A percentile compares a stretch with the other conserved stretches of the same genome.
Conservation (phyloP, 2,329 filamentous ascomycete species). For the Zalaria sp. region DNA sequence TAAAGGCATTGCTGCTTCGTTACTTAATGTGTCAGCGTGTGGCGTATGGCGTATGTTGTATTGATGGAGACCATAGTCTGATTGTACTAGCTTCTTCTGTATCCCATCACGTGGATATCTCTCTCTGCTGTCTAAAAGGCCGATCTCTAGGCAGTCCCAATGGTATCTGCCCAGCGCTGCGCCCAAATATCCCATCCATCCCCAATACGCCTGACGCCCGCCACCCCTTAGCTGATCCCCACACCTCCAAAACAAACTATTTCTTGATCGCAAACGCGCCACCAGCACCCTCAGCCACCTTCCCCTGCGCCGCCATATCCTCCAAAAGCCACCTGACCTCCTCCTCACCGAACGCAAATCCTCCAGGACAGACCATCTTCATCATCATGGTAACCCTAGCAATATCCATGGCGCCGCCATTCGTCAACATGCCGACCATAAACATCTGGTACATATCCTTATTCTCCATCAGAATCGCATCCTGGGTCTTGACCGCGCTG, state of each 20-base stretch:
- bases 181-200: too few relatives aligned
- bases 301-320: constrained; percentile 60
- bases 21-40: too few relatives aligned
- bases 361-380: constrained; percentile 77
- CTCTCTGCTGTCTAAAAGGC: too few relatives aligned
- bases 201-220: too few relatives aligned
- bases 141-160: too few relatives aligned
- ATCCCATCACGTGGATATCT: too few relatives aligned
- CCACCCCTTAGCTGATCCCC: too few relatives aligned
- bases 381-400: constrained; percentile 85
- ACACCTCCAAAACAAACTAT: not conserved
- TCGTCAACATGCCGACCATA: constrained; percentile 88
- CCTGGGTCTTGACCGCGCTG: constrained; percentile 35
- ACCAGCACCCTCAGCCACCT: constrained; percentile 34
- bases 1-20: too few relatives aligned
- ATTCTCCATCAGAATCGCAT: constrained; percentile 51
- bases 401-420: constrained; percentile 72
- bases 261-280: constrained; percentile 16
- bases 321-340: constrained; percentile 70
- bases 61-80: too few relatives aligned
- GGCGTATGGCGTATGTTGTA: too few relatives aligned
- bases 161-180: too few relatives aligned
- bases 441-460: constrained; percentile 78
- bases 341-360: constrained; percentile 80
- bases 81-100: too few relatives aligned